Evolutionary conservation across 371 early-diverging fungal genomes (phyloP), one percentile per base, ranked within the genome.

Genomic region (Gilbertella persicaria): DNA sequence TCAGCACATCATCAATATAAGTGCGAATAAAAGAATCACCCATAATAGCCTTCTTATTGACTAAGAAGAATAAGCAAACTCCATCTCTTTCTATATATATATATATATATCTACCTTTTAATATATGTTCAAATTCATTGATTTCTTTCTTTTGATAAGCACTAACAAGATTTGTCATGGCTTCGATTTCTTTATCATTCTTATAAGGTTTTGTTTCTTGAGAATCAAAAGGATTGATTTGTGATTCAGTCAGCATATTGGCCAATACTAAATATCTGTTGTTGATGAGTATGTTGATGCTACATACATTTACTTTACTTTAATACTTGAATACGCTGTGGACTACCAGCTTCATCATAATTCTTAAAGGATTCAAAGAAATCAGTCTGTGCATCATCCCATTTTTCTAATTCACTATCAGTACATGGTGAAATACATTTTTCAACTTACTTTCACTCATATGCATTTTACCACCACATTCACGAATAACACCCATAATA

Each of bases 391-490:
- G 98, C 97, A 58, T 84, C 79, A 35, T 90, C 88, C 97, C 97
- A 98, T 62, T 93, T 87, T 72, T 88, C 85, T 89, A 60, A 0
- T 10, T 28, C 16, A 8, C n/a, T 44, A 25, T 26, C 21, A 28
- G 2, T 33, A 2, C 5, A 24, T 13, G 1, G 13, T 17, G 29
- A 5, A 17, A 4, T 13, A 36, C 6, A 14, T 17, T 13, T 28
- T 13, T 10, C 17, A 26, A 69, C 78, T 54, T 71, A 86, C 88
- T 86, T 73, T 96, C 96, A 43, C 81, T 73, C 96, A 97, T 96
- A 68, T 94, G 91, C 95, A 98, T 95, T 67, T 96, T 98, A 28
- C 97, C 98, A 40, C 97, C 98, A 63, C 95, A 95, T 74, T 96
- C 97, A 45, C 93, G 87, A 59, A 98, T 95, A 24, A 95, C 89